phyloP scores from a whole-genome alignment of 2,329 filamentous ascomycete species.

The Colletotrichum godetiae region DNA sequence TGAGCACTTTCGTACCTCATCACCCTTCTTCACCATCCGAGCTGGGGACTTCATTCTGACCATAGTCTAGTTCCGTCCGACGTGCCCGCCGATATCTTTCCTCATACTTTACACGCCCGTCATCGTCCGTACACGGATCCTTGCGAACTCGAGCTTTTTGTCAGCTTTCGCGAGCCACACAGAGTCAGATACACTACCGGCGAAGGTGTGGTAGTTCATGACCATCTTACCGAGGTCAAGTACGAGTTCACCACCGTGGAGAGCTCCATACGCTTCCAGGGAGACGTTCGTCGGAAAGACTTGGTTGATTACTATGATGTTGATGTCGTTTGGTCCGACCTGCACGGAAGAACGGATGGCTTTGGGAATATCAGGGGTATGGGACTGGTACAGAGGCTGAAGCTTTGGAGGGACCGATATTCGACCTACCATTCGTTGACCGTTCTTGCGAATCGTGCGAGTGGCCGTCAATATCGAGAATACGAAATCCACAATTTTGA shows the following conservation, averaged over 20 bases:
- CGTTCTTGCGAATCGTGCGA: slow-evolving; percentile 58
- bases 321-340: slow-evolving; percentile 64
- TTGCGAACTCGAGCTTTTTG: slow-evolving; percentile 60
- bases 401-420: slow-evolving; percentile 62
- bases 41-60: slow-evolving; percentile 5
- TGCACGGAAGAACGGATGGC: slow-evolving; percentile 59
- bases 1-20: slow-evolving; percentile 60
- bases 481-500: slow-evolving; percentile 61
- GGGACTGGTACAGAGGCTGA: slow-evolving; percentile 63
- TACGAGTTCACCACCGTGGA: slow-evolving; percentile 64
- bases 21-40: background rate
- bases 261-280: slow-evolving; percentile 59
- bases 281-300: slow-evolving; percentile 59
- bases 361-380: slow-evolving; percentile 63
- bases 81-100: slow-evolving; percentile 56
- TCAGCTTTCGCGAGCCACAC: slow-evolving; percentile 60
- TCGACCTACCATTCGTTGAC: slow-evolving; percentile 60
- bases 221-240: slow-evolving; percentile 59
- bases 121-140: slow-evolving; percentile 63
- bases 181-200: slow-evolving; percentile 60
- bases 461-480: slow-evolving; percentile 57
- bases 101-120: slow-evolving; percentile 61
- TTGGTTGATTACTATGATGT: slow-evolving; percentile 63
- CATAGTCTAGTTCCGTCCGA: slow-evolving; percentile 56
- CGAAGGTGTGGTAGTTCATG: slow-evolving; percentile 59